A percentile compares a stretch with the other conserved stretches of the same genome.
Evolutionary conservation across 2,329 filamentous ascomycete genomes (phyloP).

Genomic region (Phaeoacremonium minimum): DNA sequence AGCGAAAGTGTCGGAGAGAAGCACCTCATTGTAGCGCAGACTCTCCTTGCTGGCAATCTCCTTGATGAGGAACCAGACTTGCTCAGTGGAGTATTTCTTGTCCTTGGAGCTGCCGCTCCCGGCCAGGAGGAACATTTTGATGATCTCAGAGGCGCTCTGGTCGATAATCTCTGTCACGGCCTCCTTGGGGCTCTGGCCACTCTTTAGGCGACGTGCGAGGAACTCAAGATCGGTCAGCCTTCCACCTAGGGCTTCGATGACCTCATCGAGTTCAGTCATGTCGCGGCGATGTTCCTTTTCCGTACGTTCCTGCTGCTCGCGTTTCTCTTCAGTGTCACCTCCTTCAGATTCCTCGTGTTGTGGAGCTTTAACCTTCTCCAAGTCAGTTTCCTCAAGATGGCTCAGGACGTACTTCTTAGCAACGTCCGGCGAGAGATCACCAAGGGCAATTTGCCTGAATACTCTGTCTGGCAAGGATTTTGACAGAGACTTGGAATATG

Average conservation of each 20-base stretch:
- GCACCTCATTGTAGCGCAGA: slow-evolving; percentile 80
- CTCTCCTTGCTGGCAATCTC: slow-evolving; percentile 63
- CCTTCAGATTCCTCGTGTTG: slow-evolving; percentile 21
- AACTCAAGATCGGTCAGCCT: slow-evolving; percentile 95
- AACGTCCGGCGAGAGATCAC: slow-evolving; percentile 80
- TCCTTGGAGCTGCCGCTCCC: slow-evolving; percentile 39
- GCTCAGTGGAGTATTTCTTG: slow-evolving; percentile 72
- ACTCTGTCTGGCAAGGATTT: slow-evolving; percentile 88
- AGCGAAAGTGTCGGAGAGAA: slow-evolving; percentile 73
- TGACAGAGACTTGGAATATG: slow-evolving; percentile 81
- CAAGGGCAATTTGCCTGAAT: slow-evolving; percentile 79
- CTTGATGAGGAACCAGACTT: slow-evolving; percentile 88
- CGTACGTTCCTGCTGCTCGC: slow-evolving; percentile 17
- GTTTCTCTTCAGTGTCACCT: slow-evolving; percentile 12
- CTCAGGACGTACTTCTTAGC: slow-evolving; percentile 88
- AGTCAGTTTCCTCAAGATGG: slow-evolving; percentile 58
- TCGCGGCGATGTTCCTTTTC: slow-evolving; percentile 36
- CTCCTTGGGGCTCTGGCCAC: slow-evolving; percentile 75
- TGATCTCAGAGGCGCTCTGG: slow-evolving; percentile 82
- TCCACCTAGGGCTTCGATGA: slow-evolving; percentile 79
- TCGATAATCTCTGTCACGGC: slow-evolving; percentile 87
- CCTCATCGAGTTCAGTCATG: slow-evolving; percentile 70
- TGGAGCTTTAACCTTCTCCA: slow-evolving; percentile 19
- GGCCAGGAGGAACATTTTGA: slow-evolving; percentile 86
- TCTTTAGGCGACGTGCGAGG: slow-evolving; percentile 82